Conservation (phyloP, 1,139 yeast species). For the Protomyces arabidopsidicola region DNA sequence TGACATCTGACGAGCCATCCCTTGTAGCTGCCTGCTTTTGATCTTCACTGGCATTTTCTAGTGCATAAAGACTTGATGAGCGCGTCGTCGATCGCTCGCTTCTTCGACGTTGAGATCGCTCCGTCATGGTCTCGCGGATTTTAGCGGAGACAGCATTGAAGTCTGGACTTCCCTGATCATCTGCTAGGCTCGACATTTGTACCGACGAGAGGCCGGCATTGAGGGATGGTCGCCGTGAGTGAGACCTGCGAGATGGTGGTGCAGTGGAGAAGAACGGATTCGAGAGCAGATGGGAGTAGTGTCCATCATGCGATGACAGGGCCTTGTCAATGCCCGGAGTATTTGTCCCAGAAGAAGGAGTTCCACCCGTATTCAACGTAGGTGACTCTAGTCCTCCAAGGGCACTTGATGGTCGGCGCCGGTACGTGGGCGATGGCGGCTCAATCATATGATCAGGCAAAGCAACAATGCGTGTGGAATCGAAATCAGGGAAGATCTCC, state of each 20-base stretch:
- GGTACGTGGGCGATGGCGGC: background rate
- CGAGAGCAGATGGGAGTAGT: background rate
- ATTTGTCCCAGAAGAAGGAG: conserved; percentile 13
- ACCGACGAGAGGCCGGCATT: conserved; percentile 7
- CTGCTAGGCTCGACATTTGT: conserved; percentile 12
- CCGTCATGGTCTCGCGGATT: conserved; percentile 5
- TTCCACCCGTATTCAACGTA: background rate
- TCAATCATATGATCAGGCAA: conserved; percentile 27
- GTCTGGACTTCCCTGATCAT: conserved; percentile 10
- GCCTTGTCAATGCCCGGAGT: background rate
- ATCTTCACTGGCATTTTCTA: too few species aligned
- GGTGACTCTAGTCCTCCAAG: conserved; percentile 18
- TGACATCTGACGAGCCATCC: background rate
- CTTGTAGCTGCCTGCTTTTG: too few species aligned
- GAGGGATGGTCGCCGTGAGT: conserved; percentile 12
- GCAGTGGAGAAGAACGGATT: conserved; percentile 21
- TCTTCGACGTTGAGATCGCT: conserved; percentile 6
- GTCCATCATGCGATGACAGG: background rate
- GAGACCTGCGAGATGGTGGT: conserved; percentile 16
- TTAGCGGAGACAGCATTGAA: conserved; percentile 9
- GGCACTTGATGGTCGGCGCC: conserved; percentile 2
- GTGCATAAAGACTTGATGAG: background rate
- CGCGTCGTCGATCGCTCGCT: background rate
- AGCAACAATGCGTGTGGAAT: conserved; percentile 35
- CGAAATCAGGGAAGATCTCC: conserved; percentile 69